Conservation (phyloP, 2,329 filamentous ascomycete species). For the Bipolaris bicolor region DNA sequence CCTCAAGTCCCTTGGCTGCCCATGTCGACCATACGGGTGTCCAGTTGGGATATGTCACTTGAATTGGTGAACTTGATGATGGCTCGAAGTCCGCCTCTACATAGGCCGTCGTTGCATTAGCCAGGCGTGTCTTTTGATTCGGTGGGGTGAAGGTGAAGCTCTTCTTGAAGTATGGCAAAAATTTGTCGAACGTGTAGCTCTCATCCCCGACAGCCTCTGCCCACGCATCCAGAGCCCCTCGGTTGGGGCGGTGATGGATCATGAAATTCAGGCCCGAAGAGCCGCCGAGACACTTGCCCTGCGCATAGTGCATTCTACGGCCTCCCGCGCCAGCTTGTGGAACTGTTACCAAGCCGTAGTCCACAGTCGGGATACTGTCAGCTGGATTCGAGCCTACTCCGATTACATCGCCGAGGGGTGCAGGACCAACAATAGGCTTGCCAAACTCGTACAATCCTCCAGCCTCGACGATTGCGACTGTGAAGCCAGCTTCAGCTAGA, state of each 20-base stretch:
- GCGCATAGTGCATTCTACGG: constrained; percentile 2
- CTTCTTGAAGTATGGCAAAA: constrained; percentile 1
- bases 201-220: background rate
- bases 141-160: background rate
- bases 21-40: constrained; percentile 2
- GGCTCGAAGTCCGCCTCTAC: background rate
- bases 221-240: constrained; percentile 2
- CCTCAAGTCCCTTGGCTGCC: background rate
- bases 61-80: background rate
- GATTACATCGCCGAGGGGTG: constrained; percentile 12
- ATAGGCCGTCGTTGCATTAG: background rate
- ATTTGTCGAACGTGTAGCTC: background rate
- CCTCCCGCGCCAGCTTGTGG: background rate
- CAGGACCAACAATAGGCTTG: constrained; percentile 24
- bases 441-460: constrained; percentile 33
- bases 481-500: constrained; percentile 25
- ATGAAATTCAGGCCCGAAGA: constrained; percentile 25
- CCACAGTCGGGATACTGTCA: constrained; percentile 26
- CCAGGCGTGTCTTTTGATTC: background rate
- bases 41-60: background rate
- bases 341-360: background rate
- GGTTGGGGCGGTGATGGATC: constrained; percentile 1
- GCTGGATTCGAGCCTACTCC: constrained; percentile 5
- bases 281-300: constrained; percentile 6
- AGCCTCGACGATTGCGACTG: constrained; percentile 10